Base-by-base conservation (phyloP, 2,329 filamentous ascomycete species). In the Aspergillus sp. region DNA sequence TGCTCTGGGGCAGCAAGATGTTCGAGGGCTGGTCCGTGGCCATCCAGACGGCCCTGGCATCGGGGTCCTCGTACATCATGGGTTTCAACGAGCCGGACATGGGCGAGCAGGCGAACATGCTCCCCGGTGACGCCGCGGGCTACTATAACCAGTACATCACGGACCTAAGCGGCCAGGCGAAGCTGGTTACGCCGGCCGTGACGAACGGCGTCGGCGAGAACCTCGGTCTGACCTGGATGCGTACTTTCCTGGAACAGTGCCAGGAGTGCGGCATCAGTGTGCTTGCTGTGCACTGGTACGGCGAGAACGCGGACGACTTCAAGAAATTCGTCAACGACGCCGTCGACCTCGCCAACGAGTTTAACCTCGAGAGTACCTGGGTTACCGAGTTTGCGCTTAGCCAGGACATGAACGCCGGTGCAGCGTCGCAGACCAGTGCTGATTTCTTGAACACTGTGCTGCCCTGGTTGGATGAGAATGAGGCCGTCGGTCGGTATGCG, bases 11-110 rank as follows among this genome's bases (percentile, higher is more conserved):
- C 24, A 49, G 63, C 14, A 73, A 74, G 55, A 69, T 73, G 63
- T 73, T 77, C 61, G 62, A 59, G 32, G 65, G 60, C 52, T 81
- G 77, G 77, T 51, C 67, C 24, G 55, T 67, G 10, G 71, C 71
- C 52, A 71, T 77, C 57, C 65, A 73, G 36, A 68, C 67, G 7
- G 69, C 71, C 22, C 70, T 80, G 10, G 65, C 68, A 31, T 70
- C 69, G 46, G 76, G 74, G 52, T 71, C 68, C 62, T 67, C 63
- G 26, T 74, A 78, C 60, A 69, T 80, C 36, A 64, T 81, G 50
- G 75, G 73, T 39, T 80, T 81, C 73, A 81, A 81, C 69, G 79
- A 81, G 64, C 79, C 79, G 26, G 79, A 81, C 63, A 68, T 71
- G 10, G 10, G 60, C 55, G 62, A 63, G 2, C 78, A 80, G 66